These are phyloP conservation scores for Aspergillus hortae DNA, from an alignment of 2,329 filamentous ascomycete genomes.

Conservation along the genomic window DNA sequence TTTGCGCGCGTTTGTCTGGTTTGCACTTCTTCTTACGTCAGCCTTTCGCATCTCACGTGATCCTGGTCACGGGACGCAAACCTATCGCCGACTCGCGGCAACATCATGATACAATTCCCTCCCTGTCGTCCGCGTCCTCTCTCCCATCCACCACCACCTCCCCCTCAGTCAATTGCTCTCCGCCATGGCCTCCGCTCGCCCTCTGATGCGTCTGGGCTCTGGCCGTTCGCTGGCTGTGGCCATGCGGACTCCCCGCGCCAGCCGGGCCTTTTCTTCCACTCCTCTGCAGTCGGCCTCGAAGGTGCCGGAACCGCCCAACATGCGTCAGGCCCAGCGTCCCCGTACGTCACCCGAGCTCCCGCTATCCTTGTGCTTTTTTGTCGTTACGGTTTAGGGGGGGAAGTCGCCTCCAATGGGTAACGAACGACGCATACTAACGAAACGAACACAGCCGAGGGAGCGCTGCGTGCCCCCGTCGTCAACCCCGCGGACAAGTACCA, in stretches of 20 bases:
- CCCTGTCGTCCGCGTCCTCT: constrained; percentile 20
- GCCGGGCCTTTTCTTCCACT: constrained; percentile 38
- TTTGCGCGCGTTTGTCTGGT: constrained; percentile 20
- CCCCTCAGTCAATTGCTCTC: constrained; percentile 26
- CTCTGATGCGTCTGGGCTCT: constrained; percentile 42
- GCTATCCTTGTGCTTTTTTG: neutral
- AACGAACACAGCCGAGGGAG: constrained; percentile 46
- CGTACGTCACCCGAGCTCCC: constrained; percentile 36
- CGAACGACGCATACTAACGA: neutral
- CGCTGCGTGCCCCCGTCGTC: constrained; percentile 73
- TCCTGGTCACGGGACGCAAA: constrained; percentile 12
- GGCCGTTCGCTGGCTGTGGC: constrained; percentile 37
- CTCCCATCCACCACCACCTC: constrained; percentile 13
- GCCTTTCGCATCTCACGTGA: constrained; percentile 15
- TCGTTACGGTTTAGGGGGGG: neutral
- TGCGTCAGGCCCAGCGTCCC: constrained; percentile 58
- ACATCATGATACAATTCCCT: constrained; percentile 9
- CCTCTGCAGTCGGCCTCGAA: constrained; percentile 43
- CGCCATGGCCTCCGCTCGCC: constrained; percentile 45
- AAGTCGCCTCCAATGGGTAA: neutral
- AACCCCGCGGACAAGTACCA: constrained; percentile 93
- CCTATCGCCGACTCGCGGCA: constrained; percentile 5
- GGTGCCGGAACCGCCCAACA: constrained; percentile 58
- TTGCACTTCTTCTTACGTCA: constrained; percentile 19
- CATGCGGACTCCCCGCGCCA: constrained; percentile 30